Evolutionary conservation across 495 filamentous ascomycete species (phyloP).

Genomic region (Annulohypoxylon maeteangense): DNA sequence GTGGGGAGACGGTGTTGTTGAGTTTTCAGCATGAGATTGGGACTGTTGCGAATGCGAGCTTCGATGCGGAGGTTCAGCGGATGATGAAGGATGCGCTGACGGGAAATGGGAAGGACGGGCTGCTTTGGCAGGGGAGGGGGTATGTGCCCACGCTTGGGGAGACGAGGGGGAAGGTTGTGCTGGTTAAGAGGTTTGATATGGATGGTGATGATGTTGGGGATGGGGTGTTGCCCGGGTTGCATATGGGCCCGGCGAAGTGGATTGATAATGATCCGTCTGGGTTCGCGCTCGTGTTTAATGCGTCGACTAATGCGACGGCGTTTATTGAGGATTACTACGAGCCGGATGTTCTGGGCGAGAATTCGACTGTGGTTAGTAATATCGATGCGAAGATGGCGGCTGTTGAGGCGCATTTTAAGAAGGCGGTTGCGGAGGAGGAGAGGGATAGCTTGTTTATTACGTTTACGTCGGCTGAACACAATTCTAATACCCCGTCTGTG

Average conservation of each 20-base stretch:
- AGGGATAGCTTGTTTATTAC: constrained; percentile 60
- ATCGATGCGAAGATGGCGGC: constrained; percentile 77
- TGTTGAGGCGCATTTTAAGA: constrained; percentile 71
- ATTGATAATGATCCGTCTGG: constrained; percentile 76
- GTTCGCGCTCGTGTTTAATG: constrained; percentile 48
- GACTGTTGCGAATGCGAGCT: constrained; percentile 67
- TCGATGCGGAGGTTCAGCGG: constrained; percentile 62
- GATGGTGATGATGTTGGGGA: constrained; percentile 61
- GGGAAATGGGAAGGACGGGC: constrained; percentile 67
- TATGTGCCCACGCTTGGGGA: constrained; percentile 73
- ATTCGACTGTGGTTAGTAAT: constrained; percentile 56
- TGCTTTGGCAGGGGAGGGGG: constrained; percentile 69
- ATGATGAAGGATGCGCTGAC: constrained; percentile 72
- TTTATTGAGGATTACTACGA: constrained; percentile 92
- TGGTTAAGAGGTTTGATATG: constrained; percentile 78
- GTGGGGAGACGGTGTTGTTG: constrained; percentile 77
- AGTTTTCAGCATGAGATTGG: constrained; percentile 85
- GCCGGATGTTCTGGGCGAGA: constrained; percentile 62
- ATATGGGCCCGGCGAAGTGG: constrained; percentile 82
- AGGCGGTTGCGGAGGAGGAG: constrained; percentile 58
- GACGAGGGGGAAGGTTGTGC: constrained; percentile 78
- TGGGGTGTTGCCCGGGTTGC: constrained; percentile 64
- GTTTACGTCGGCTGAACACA: constrained; percentile 60
- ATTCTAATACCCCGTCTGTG: constrained; percentile 53
- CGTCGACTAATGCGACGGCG: constrained; percentile 70